These are phyloP conservation scores for Backusella luteola DNA, from an alignment of 192 early-diverging fungal species.

Conservation along the genomic window DNA sequence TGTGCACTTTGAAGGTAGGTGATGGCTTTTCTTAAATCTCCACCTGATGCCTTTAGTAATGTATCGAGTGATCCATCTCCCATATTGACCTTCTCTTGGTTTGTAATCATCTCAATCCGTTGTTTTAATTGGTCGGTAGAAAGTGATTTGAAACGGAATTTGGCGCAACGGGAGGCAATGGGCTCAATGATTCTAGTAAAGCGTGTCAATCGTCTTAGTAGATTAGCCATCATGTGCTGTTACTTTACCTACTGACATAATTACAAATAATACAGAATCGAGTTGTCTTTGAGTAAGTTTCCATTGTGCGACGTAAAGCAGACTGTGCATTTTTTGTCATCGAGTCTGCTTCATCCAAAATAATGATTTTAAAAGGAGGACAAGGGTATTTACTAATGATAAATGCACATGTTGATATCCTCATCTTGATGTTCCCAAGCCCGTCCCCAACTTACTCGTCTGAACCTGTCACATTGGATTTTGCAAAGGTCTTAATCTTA, in stretches of 20 bases:
- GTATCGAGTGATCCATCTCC: conserved; percentile 56
- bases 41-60: conserved; percentile 74
- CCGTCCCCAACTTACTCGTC: conserved; percentile 32
- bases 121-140: conserved; percentile 56
- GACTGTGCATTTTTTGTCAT: conserved; percentile 95
- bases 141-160: conserved; percentile 92
- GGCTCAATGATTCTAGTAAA: conserved; percentile 85
- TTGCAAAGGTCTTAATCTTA: conserved; percentile 94
- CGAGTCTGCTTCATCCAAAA: conserved; percentile 96
- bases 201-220: no score
- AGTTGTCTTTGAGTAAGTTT: conserved; percentile 88
- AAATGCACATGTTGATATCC: background rate
- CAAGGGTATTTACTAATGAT: conserved; percentile 39
- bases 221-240: no score
- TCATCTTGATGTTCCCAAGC: background rate
- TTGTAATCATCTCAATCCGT: conserved; percentile 65
- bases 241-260: conserved; percentile 66
- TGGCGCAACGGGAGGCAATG: conserved; percentile 89
- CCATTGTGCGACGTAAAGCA: conserved; percentile 91
- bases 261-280: conserved; percentile 96
- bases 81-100: conserved; percentile 63
- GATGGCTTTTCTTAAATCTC: conserved; percentile 91
- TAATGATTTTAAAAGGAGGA: conserved; percentile 95
- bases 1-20: conserved; percentile 88
- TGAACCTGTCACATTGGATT: conserved; percentile 54